These are phyloP conservation scores for Aphelidium insulamus DNA, from an alignment of 371 early-diverging fungal genomes.

Conservation along the genomic window DNA sequence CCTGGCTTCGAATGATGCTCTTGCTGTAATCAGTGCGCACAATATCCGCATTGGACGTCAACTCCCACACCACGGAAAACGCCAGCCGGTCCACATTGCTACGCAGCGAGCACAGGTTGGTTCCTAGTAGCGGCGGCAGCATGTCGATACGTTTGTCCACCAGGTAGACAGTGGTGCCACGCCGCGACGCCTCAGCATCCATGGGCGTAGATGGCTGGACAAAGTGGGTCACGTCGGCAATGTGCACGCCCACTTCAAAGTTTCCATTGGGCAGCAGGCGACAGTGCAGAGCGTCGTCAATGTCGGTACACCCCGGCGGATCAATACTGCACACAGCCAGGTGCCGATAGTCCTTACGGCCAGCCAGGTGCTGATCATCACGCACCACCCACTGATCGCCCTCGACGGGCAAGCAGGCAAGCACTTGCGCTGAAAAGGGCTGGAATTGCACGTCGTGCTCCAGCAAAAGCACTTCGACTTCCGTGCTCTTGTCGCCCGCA, in stretches of 20 bases:
- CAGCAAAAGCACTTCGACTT: slow-evolving; percentile 79
- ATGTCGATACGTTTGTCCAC: slow-evolving; percentile 93
- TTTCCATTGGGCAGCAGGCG: slow-evolving; percentile 63
- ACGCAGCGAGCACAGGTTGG: slow-evolving; percentile 76
- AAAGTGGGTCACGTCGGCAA: slow-evolving; percentile 96
- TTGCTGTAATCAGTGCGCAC: slow-evolving; percentile 48
- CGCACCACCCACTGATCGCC: slow-evolving; percentile 64
- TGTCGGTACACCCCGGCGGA: slow-evolving; percentile 98
- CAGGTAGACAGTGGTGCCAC: slow-evolving; percentile 88
- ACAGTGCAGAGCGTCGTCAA: slow-evolving; percentile 97
- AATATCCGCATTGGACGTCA: slow-evolving; percentile 51
- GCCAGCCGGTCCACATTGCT: slow-evolving; percentile 77
- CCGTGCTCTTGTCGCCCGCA: slow-evolving; percentile 77
- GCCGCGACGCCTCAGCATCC: slow-evolving; percentile 67
- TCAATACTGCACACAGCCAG: slow-evolving; percentile 91
- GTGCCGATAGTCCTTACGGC: slow-evolving; percentile 56
- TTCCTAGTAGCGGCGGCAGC: slow-evolving; percentile 73
- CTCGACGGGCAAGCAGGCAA: slow-evolving; percentile 57
- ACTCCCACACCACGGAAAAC: slow-evolving; percentile 44
- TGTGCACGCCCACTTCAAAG: slow-evolving; percentile 74
- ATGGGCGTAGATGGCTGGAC: slow-evolving; percentile 61
- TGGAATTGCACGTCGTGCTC: slow-evolving; percentile 89
- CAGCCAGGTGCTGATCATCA: slow-evolving; percentile 38
- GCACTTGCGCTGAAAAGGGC: slow-evolving; percentile 64
- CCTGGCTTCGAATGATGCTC: slow-evolving; percentile 78